Base-by-base conservation (phyloP, 2,329 filamentous ascomycete species). In the Fusarium devonianum region DNA sequence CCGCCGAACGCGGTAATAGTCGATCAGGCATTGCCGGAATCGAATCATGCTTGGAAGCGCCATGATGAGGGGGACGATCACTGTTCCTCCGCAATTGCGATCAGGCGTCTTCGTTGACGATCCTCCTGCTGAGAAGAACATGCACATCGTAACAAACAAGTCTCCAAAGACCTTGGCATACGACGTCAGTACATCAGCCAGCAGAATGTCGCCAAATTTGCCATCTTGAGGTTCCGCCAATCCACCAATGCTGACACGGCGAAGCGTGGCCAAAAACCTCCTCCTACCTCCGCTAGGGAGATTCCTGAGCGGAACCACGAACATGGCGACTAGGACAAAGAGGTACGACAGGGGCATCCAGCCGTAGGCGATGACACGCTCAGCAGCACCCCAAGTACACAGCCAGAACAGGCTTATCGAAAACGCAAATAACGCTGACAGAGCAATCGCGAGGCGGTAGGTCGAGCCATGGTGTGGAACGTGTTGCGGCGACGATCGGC, bases 151-250 rank as follows among this genome's bases (percentile, higher is more conserved):
- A 45, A 97, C 88, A 69, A 92, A 97, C 10, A 97, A 75, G 71
- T 99, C 94, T 17, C 87, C 93, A 19, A 96, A 79, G 21, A 97
- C 89, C 71, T 95, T 96, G 54, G 93, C 88, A 71, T 97, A 99
- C 66, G 90, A 95, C 30, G 94, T 99, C 63, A 97, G 75, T 45
- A 92, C 93, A 80, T 99, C 94, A 23, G 94, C 92, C 13, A 99
- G 83, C 49, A 99, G 75, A 41, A 97, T 88, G 69, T 99, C 94
- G 46, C 91, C 93, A 66, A 97, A 97, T 68, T 96, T 96, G 44
- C 93, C 92, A 71, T 97, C 89, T 62, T 89, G 84, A 1, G 89
- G 78, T 71, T 93, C 87, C 11, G 94, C 93, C 17, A 99, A 80
- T 0, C 93, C 92, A 17, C 94, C 94, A 32, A 97, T 76, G 62